Evolutionary conservation across 2,329 filamentous ascomycete genomes (phyloP).

Genomic region (Huntiella omanensis): DNA sequence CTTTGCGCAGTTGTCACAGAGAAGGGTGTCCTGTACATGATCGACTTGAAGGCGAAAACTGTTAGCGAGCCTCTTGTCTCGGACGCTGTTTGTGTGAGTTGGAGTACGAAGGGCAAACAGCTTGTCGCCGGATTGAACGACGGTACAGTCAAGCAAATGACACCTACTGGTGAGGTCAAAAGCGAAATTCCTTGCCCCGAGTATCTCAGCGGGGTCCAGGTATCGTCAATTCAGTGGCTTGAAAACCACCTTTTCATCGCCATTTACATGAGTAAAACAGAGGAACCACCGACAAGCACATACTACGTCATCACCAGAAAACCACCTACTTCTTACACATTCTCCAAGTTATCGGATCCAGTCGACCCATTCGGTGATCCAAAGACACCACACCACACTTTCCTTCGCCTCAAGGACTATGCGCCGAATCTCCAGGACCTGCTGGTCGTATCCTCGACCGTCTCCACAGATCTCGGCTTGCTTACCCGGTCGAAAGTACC

Average conservation of each 20-base stretch:
- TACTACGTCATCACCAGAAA: constrained; percentile 65
- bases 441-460: constrained; percentile 65
- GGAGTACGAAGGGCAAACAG: constrained; percentile 89
- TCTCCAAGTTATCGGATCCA: constrained; percentile 57
- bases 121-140: constrained; percentile 69
- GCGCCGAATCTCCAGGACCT: constrained; percentile 64
- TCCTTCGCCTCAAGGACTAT: constrained; percentile 62
- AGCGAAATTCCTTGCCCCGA: constrained; percentile 64
- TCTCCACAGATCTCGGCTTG: constrained; percentile 59
- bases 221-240: constrained; percentile 72
- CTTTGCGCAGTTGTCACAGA: constrained; percentile 65
- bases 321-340: constrained; percentile 40
- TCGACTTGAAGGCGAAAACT: constrained; percentile 52
- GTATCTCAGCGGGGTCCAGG: constrained; percentile 45
- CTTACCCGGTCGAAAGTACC: constrained; percentile 55
- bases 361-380: constrained; percentile 51
- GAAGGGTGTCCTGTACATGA: constrained; percentile 66
- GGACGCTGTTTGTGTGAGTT: constrained; percentile 67
- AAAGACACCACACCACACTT: constrained; percentile 54
- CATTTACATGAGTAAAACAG: constrained; percentile 51
- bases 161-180: constrained; percentile 58
- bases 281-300: constrained; percentile 41
- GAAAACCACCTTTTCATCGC: constrained; percentile 72
- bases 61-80: constrained; percentile 47
- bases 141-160: constrained; percentile 68